phyloP scores from a whole-genome alignment of 192 early-diverging fungal genomes.

The Rhizophlyctis rosea region DNA sequence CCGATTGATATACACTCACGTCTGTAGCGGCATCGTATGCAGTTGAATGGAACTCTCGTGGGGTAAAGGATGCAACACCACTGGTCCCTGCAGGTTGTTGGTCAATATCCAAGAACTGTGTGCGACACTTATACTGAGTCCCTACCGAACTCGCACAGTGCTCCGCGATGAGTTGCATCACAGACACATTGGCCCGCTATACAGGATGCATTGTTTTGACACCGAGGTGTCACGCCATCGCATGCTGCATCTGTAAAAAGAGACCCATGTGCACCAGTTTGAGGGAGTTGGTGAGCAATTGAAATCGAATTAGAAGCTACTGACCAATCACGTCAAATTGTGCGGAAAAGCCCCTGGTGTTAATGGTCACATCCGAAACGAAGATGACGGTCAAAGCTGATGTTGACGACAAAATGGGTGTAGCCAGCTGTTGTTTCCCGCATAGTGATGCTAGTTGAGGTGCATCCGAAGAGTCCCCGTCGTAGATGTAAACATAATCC shows the following conservation, averaged over 20 bases:
- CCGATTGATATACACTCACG: conserved; percentile 14
- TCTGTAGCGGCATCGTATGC: conserved; percentile 25
- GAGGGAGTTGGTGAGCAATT: no score
- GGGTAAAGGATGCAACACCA: conserved; percentile 8
- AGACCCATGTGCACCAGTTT: no score
- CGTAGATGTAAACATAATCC: conserved; percentile 23
- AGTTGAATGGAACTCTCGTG: conserved; percentile 29
- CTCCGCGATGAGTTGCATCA: conserved; percentile 16
- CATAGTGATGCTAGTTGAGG: conserved; percentile 23
- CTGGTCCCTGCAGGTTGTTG: conserved; percentile 9
- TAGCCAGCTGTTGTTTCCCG: conserved; percentile 14
- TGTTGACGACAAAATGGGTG: conserved; percentile 23
- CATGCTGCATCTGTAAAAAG: no score
- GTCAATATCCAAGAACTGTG: background rate
- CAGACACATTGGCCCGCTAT: conserved; percentile 21
- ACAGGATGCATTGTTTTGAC: conserved; percentile 18
- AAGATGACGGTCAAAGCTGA: conserved; percentile 23
- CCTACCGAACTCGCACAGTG: conserved; percentile 30
- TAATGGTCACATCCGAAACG: conserved; percentile 21
- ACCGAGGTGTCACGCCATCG: no score
- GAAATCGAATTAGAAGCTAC: no score
- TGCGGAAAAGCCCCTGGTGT: conserved; percentile 23
- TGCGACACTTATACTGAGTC: background rate
- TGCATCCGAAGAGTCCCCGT: conserved; percentile 10
- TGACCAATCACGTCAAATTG: conserved; percentile 29